Evolutionary conservation across 768 basidiomycete genomes (phyloP).

Genomic region (Pisolithus tinctorius): DNA sequence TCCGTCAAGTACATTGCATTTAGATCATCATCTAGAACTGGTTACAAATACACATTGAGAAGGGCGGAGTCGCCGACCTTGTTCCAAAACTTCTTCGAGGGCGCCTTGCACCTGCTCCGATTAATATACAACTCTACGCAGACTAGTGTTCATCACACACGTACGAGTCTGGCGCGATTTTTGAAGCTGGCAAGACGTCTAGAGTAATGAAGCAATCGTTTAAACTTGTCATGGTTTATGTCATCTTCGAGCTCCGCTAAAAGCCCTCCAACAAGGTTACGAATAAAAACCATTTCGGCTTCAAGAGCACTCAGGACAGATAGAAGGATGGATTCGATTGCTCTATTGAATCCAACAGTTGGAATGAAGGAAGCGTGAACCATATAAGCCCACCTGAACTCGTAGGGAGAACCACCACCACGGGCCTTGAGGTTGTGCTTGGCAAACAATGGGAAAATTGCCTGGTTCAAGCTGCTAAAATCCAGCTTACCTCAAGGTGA

Average conservation of each 20-base stretch:
- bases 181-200: conserved; percentile 84
- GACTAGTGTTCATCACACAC: conserved; percentile 7
- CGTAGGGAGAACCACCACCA: conserved; percentile 68
- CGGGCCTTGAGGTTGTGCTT: conserved; percentile 82
- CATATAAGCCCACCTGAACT: conserved; percentile 60
- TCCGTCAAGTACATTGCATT: conserved; percentile 94
- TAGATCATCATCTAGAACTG: conserved; percentile 76
- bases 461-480: conserved; percentile 8
- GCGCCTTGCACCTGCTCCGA: conserved; percentile 72
- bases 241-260: conserved; percentile 92
- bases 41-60: not conserved
- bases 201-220: conserved; percentile 86
- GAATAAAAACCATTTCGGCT: conserved; percentile 93
- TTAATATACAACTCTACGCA: not conserved
- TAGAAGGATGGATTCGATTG: conserved; percentile 86
- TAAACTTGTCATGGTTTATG: conserved; percentile 93
- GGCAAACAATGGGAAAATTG: conserved; percentile 9
- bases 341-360: conserved; percentile 42
- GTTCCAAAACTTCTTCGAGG: conserved; percentile 84
- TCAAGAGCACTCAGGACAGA: conserved; percentile 91
- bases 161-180: conserved; percentile 79
- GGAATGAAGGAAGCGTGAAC: conserved; percentile 9
- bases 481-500: conserved; percentile 63
- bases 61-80: conserved; percentile 46
- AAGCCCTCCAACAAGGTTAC: conserved; percentile 83